These are phyloP conservation scores for Sherardia arvensis DNA, from an alignment of 257 asterid species.

Conservation along the genomic window DNA sequence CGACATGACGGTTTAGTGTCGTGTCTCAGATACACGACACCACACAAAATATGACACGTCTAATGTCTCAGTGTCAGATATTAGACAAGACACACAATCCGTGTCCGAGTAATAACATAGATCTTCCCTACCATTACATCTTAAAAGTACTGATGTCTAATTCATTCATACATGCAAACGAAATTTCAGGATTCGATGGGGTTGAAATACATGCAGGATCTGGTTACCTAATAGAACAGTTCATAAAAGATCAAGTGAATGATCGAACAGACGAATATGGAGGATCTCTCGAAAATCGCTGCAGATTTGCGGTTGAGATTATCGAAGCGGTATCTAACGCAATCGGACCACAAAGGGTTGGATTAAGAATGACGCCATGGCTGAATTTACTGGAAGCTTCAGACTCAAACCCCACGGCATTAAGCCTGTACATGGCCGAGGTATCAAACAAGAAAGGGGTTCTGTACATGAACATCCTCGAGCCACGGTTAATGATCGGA, in stretches of 20 bases:
- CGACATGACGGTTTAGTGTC: no score
- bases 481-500: conserved; percentile 39
- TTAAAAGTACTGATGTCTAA: no score
- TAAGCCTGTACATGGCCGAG: conserved; percentile 51
- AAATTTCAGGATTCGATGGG: conserved; percentile 25
- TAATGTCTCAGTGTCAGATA: no score
- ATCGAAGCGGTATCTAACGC: background rate
- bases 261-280: background rate
- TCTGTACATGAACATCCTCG: conserved; percentile 56
- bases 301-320: background rate
- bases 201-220: background rate
- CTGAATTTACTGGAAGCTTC: conserved; percentile 23
- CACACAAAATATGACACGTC: no score
- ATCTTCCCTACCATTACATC: no score
- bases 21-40: no score
- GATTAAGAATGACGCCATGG: conserved; percentile 58
- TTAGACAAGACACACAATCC: no score
- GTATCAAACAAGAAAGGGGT: conserved; percentile 32
- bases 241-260: background rate
- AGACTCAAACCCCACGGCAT: conserved; percentile 53
- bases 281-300: background rate
- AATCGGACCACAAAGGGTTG: conserved; percentile 25
- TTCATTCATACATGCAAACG: conserved; percentile 6
- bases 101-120: no score
- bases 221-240: background rate